These are phyloP conservation scores for Cinchona pubescens DNA, from an alignment of 257 asterid genomes.

Conservation along the genomic window DNA sequence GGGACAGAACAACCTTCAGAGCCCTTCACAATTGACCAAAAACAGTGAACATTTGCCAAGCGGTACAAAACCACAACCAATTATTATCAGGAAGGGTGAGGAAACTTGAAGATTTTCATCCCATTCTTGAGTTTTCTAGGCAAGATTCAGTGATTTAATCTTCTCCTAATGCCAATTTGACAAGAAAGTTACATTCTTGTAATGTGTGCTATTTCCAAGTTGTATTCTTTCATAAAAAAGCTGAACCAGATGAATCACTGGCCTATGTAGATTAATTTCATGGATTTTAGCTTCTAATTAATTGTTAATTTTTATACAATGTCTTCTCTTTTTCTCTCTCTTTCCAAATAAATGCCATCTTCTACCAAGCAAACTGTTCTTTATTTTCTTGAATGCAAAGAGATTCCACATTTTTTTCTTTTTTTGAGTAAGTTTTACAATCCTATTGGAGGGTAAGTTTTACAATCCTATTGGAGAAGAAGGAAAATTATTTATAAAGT, in stretches of 20 bases:
- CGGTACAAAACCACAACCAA: neutral
- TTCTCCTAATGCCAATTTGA: neutral
- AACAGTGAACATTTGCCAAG: neutral
- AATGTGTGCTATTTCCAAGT: neutral
- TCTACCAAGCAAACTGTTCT: too few relatives aligned
- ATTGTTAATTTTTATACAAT: too few relatives aligned
- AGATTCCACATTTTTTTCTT: too few relatives aligned
- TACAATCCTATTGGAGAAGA: too few relatives aligned
- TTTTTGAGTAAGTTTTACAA: too few relatives aligned
- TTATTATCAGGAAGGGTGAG: neutral
- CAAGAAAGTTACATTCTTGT: neutral
- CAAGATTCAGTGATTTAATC: neutral
- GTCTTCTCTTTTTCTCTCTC: too few relatives aligned
- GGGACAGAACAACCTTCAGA: neutral
- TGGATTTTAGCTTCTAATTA: too few relatives aligned
- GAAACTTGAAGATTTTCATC: neutral
- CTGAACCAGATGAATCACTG: neutral
- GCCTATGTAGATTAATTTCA: neutral
- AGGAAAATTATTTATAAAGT: too few relatives aligned
- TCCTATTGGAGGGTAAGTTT: too few relatives aligned
- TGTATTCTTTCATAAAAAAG: neutral
- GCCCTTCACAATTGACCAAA: neutral
- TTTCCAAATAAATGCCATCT: too few relatives aligned
- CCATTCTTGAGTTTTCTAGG: neutral
- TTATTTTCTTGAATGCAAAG: too few relatives aligned